A percentile compares a stretch with the other conserved stretches of the same genome.
Evolutionary conservation across 1,284 basidiomycete species (phyloP).

Genomic region (Papiliotrema fonsecae): DNA sequence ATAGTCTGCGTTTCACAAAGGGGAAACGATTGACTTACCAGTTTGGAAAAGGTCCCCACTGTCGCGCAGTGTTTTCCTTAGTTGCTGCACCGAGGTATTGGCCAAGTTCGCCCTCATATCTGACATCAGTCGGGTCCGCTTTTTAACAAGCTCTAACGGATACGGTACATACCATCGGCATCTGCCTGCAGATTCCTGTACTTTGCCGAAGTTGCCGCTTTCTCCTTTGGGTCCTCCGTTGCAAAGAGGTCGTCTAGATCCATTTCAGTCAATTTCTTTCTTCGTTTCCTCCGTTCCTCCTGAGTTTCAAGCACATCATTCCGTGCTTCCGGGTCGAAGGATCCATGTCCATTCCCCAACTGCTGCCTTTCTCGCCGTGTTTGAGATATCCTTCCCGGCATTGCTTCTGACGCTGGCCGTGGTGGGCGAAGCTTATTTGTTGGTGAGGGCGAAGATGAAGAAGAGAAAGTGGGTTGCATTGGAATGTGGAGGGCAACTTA

Average conservation of each 20-base stretch:
- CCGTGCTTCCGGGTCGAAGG: not conserved
- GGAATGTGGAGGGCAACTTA: too few relatives aligned
- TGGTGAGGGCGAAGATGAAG: too few relatives aligned
- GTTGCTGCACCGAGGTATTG: slow-evolving; percentile 20
- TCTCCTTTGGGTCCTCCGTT: slow-evolving; percentile 20
- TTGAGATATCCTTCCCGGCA: not conserved
- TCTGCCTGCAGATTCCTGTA: slow-evolving; percentile 28
- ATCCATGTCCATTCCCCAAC: not conserved
- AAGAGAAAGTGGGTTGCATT: too few relatives aligned
- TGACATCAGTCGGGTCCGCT: slow-evolving; percentile 5
- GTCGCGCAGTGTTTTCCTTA: slow-evolving; percentile 14
- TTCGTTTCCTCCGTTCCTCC: not conserved
- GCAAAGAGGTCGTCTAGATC: slow-evolving; percentile 28
- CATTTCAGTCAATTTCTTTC: slow-evolving; percentile 2
- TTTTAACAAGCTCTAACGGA: not conserved
- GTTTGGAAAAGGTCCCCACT: slow-evolving; percentile 22
- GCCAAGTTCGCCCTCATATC: slow-evolving; percentile 31
- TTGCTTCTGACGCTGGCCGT: not conserved
- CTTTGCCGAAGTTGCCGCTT: slow-evolving; percentile 14
- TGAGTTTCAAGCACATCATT: not conserved
- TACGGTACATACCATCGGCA: slow-evolving; percentile 33
- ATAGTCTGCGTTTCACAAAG: not conserved
- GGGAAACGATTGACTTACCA: slow-evolving; percentile 10
- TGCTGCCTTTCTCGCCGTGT: too few relatives aligned
- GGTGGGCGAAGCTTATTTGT: too few relatives aligned